Conservation (phyloP, 345 rosid species). For the Cardamine chenopodiifolia region DNA sequence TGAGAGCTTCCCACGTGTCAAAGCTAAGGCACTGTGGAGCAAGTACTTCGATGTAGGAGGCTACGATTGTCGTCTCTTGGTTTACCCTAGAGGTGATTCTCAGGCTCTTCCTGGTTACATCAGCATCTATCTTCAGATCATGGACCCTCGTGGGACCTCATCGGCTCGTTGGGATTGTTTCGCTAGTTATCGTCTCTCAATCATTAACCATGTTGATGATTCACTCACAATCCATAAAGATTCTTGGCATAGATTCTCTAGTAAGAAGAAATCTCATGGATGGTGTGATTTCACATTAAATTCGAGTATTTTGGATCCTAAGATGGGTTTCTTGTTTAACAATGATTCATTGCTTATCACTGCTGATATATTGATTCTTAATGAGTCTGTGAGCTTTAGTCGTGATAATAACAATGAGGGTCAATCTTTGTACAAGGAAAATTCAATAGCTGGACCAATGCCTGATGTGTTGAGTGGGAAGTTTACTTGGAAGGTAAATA, state of each 20-base stretch:
- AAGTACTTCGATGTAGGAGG: conserved; percentile 99
- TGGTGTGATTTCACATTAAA: conserved; percentile 98
- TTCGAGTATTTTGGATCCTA: conserved; percentile 78
- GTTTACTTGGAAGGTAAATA: conserved; percentile 96
- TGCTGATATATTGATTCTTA: conserved; percentile 85
- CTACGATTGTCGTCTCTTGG: conserved; percentile 88
- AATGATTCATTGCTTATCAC: conserved; percentile 77
- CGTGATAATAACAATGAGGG: conserved; percentile 79
- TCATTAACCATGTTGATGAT: conserved; percentile 75
- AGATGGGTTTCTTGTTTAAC: conserved; percentile 71
- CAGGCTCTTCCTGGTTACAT: conserved; percentile 95
- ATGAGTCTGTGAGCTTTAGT: conserved; percentile 78
- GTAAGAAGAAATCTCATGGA: conserved; percentile 97
- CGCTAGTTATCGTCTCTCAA: conserved; percentile 90
- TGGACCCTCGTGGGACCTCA: conserved; percentile 89
- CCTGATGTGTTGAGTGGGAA: conserved; percentile 92
- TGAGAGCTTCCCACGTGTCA: conserved; percentile 71
- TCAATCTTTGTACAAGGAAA: conserved; percentile 56
- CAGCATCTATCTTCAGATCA: conserved; percentile 90
- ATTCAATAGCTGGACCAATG: conserved; percentile 62
- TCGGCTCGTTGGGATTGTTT: conserved; percentile 97
- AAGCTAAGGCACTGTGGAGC: conserved; percentile 93
- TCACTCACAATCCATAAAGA: conserved; percentile 90
- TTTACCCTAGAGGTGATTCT: conserved; percentile 96
- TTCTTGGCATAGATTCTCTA: conserved; percentile 98